Conservation (phyloP, 108 stramenopile species). For the Cylindrotheca fusiformis region DNA sequence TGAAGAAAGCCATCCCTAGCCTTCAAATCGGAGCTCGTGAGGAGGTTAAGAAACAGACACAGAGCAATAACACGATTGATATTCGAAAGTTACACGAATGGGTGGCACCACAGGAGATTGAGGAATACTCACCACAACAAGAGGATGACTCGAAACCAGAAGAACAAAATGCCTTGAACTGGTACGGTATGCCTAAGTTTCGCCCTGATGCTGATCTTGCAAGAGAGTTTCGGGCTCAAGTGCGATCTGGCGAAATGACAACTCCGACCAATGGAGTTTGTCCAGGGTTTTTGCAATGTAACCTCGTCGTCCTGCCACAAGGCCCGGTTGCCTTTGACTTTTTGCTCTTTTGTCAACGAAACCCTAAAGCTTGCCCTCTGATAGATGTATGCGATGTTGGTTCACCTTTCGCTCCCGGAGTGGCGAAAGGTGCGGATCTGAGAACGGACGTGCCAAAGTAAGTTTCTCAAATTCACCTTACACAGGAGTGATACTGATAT, state of each 20-base stretch:
- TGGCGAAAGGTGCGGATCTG: conserved; percentile 56
- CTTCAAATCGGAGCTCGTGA: conserved; percentile 14
- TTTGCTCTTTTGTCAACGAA: conserved; percentile 85
- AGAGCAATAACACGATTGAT: conserved; percentile 25
- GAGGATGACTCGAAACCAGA: background rate
- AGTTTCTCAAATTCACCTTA: conserved; percentile 28
- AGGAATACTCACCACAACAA: background rate
- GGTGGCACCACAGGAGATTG: background rate
- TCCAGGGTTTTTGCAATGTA: conserved; percentile 84
- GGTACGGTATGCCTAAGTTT: conserved; percentile 46
- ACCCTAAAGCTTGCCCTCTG: conserved; percentile 83
- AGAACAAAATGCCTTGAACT: conserved; percentile 16
- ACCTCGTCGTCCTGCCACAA: conserved; percentile 80
- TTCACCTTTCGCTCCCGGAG: conserved; percentile 30
- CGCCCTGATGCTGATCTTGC: conserved; percentile 19
- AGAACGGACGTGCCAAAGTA: conserved; percentile 70
- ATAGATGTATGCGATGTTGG: conserved; percentile 82
- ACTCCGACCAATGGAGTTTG: conserved; percentile 76
- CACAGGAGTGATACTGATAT: no score
- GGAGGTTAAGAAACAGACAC: conserved; percentile 1
- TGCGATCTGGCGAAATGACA: conserved; percentile 37
- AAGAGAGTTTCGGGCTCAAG: conserved; percentile 38
- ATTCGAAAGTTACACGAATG: conserved; percentile 16
- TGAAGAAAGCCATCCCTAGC: conserved; percentile 30
- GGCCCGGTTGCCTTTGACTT: conserved; percentile 77